Conservation (phyloP, 2,329 filamentous ascomycete species). For the Stachybotrys echinatus region DNA sequence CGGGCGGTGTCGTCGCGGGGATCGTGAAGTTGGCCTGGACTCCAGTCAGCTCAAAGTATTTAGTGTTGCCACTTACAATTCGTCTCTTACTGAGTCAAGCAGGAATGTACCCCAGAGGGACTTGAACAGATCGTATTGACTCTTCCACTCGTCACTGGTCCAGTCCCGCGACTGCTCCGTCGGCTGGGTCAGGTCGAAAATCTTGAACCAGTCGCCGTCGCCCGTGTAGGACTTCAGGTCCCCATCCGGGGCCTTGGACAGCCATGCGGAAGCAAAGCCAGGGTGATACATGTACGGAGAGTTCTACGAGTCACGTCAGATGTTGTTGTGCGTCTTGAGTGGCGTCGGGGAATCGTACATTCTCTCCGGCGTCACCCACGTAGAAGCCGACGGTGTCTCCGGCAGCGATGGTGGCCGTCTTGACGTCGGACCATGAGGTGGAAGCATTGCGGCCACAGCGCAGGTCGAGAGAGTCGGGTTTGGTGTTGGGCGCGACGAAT, state of each 20-base stretch:
- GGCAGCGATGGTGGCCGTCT: conserved; percentile 5
- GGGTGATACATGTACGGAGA: conserved; percentile 3
- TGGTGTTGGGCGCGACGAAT: conserved; percentile 2
- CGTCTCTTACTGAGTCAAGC: not conserved
- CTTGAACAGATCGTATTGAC: conserved; percentile 1
- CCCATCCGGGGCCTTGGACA: conserved; percentile 3
- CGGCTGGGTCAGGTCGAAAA: conserved; percentile 1
- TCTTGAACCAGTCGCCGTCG: conserved; percentile 10
- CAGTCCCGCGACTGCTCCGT: conserved; percentile 5
- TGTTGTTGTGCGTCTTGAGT: not conserved
- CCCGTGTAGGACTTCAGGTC: conserved; percentile 5
- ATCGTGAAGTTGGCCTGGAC: not conserved
- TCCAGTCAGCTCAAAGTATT: not conserved
- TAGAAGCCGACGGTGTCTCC: conserved; percentile 3
- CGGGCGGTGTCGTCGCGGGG: not conserved
- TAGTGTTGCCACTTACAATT: not conserved
- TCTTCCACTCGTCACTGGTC: not conserved
- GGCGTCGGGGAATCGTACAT: not conserved
- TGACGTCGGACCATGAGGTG: not conserved
- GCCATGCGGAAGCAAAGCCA: conserved; percentile 5
- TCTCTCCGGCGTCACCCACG: not conserved
- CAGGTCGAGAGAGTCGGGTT: conserved; percentile 2
- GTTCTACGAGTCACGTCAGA: not conserved
- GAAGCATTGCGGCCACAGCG: conserved; percentile 6
- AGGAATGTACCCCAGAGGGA: conserved; percentile 2